Percentiles rank a stretch among this genome's conserved stretches.
phyloP scores from a whole-genome alignment of 345 rosid species.

The Eucalyptus viminalis region DNA sequence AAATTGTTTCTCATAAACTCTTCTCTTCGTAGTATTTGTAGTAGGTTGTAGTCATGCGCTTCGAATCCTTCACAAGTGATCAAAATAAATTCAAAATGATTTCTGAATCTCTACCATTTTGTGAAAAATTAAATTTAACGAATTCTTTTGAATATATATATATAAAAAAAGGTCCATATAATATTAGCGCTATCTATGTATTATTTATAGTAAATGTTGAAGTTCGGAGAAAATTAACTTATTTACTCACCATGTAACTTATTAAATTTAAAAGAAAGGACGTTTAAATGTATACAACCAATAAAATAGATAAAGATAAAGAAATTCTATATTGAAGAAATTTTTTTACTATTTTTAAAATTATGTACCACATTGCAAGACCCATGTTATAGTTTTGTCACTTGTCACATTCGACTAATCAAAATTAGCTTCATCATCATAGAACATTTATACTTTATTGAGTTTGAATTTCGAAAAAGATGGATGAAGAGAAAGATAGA shows the following conservation, averaged over 20 bases:
- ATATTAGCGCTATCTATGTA: background rate
- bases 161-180: background rate
- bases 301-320: background rate
- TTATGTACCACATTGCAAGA: background rate
- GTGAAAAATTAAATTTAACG: background rate
- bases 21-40: background rate
- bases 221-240: too few species aligned
- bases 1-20: background rate
- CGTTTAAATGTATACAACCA: too few species aligned
- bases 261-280: too few species aligned
- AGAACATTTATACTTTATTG: background rate
- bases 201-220: too few species aligned
- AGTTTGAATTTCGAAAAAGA: background rate
- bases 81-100: background rate
- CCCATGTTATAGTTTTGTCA: background rate
- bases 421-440: background rate
- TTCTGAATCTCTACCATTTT: too few species aligned
- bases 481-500: background rate
- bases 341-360: background rate
- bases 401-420: accelerated
- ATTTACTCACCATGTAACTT: too few species aligned
- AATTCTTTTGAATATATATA: too few species aligned
- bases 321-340: too few species aligned
- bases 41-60: background rate
- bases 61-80: background rate